Evolutionary conservation across 75 land plant genomes (phyloP), one percentile per base, ranked within the genome.

Genomic region (Picea sitchensis): DNA sequence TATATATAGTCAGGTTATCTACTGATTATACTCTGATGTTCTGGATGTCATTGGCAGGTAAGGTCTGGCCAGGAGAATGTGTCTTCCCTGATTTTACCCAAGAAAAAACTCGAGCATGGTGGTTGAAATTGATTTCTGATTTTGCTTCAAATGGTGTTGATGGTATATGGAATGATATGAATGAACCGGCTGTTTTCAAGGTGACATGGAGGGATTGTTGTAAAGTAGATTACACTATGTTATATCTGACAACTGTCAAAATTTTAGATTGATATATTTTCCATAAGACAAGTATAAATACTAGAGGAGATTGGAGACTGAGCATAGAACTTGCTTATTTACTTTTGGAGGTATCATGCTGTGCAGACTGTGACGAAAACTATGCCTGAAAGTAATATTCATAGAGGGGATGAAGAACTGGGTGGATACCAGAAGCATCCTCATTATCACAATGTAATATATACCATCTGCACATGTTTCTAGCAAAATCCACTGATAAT

Each of bases 101-200:
- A 77, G 76, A 80, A 71, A 82, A 81, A 81, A 71, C 84, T 62
- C 95, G 99, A 20, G 60, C 80, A 47, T 97, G 99, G 99, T 97
- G 99, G 99, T 88, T 90, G 36, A 80, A 83, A 51, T 79, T 97
- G 32, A 92, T 97, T 14, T 90, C 89, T 61, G 86, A 93, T 51
- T 95, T 97, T 72, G 80, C 91, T 61, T 59, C 86, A 54, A 91
- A 91, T 82, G 95, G 93, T 41, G 98, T 92, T 79, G 98, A 97
- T 93, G 99, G 99, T 61, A 95, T 97, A 82, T 97, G 99, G 99
- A 97, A 97, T 89, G 98, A 97, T 79, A 97, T 97, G 99, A 97
- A 97, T 79, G 99, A 97, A 77, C 99, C 99, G 20, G 88, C 98
- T 67, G 84, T 97, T 67, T 96, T 96, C 78, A 96, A 94, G 98